phyloP scores from a whole-genome alignment of 1,139 yeast genomes.

The Pichia sp. region DNA sequence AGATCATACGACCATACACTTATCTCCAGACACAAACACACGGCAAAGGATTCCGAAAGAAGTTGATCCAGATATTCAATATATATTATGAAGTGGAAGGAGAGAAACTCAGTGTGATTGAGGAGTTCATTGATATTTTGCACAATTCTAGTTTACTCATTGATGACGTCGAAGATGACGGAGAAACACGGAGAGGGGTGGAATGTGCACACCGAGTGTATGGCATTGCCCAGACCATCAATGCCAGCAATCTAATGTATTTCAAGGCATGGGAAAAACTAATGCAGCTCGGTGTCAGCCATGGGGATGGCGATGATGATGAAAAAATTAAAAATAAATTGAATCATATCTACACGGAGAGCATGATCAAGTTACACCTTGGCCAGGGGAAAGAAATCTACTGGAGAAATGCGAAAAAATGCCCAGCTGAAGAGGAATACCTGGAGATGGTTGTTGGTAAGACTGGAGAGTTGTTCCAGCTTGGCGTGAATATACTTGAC shows the following conservation, averaged over 20 bases:
- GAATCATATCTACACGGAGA: conserved; percentile 53
- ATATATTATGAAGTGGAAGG: conserved; percentile 41
- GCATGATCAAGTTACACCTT: conserved; percentile 73
- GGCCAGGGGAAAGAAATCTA: conserved; percentile 90
- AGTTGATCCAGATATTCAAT: conserved; percentile 51
- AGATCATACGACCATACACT: conserved; percentile 41
- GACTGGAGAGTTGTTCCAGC: conserved; percentile 84
- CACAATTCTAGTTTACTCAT: conserved; percentile 69
- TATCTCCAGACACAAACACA: conserved; percentile 46
- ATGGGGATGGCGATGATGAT: neutral
- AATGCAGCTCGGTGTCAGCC: conserved; percentile 20
- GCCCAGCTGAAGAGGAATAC: conserved; percentile 73
- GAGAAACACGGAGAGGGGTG: conserved; percentile 66
- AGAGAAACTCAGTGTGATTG: conserved; percentile 36
- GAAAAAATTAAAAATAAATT: conserved; percentile 14
- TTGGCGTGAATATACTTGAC: conserved; percentile 61
- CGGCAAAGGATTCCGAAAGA: conserved; percentile 56
- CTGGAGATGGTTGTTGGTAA: conserved; percentile 80
- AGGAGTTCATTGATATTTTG: conserved; percentile 50
- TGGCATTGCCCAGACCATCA: conserved; percentile 79
- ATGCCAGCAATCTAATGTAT: conserved; percentile 80
- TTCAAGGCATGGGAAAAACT: conserved; percentile 62
- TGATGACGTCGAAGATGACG: conserved; percentile 86
- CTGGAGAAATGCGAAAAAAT: conserved; percentile 70
- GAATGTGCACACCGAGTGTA: conserved; percentile 76